These are phyloP conservation scores for Ophiocordyceps camponoti-rufipedis DNA, from an alignment of 2,329 filamentous ascomycete genomes.

Conservation along the genomic window DNA sequence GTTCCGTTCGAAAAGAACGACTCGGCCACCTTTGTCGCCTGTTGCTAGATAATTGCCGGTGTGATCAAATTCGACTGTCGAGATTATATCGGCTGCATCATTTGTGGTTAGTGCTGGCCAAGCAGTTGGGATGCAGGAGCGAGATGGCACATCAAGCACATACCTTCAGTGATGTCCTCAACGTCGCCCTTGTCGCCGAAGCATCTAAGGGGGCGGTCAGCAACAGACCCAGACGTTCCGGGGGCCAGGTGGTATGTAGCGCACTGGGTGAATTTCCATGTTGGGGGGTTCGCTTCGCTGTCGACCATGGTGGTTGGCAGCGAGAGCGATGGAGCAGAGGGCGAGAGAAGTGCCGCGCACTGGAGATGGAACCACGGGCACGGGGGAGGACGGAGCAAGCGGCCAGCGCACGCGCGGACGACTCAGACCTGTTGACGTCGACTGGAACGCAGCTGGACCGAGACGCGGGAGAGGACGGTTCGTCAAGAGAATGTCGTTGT, in stretches of 20 bases:
- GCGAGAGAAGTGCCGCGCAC: slow-evolving; percentile 6
- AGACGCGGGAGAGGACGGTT: background rate
- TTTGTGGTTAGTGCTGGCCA: slow-evolving; percentile 3
- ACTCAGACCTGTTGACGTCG: background rate
- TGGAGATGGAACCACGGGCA: background rate
- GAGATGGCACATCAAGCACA: slow-evolving; percentile 9
- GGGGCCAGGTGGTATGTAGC: slow-evolving; percentile 12
- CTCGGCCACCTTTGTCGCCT: slow-evolving; percentile 75
- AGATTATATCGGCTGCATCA: slow-evolving; percentile 66
- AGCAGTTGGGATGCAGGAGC: background rate
- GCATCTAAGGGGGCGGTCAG: slow-evolving; percentile 41
- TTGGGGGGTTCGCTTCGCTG: slow-evolving; percentile 82
- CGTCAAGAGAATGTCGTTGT: background rate
- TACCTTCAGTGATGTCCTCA: slow-evolving; percentile 95
- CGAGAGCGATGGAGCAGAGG: slow-evolving; percentile 9
- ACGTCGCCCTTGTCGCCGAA: slow-evolving; percentile 99
- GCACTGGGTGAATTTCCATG: slow-evolving; percentile 99
- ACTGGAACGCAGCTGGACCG: background rate
- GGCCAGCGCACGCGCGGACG: slow-evolving; percentile 1
- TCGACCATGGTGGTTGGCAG: slow-evolving; percentile 68
- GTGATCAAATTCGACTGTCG: slow-evolving; percentile 79
- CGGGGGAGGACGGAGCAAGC: background rate
- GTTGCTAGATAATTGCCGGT: slow-evolving; percentile 80
- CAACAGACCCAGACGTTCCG: no score
- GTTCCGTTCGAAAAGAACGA: slow-evolving; percentile 80